phyloP scores from a whole-genome alignment of 495 filamentous ascomycete species.

The Podospora fimiseda region DNA sequence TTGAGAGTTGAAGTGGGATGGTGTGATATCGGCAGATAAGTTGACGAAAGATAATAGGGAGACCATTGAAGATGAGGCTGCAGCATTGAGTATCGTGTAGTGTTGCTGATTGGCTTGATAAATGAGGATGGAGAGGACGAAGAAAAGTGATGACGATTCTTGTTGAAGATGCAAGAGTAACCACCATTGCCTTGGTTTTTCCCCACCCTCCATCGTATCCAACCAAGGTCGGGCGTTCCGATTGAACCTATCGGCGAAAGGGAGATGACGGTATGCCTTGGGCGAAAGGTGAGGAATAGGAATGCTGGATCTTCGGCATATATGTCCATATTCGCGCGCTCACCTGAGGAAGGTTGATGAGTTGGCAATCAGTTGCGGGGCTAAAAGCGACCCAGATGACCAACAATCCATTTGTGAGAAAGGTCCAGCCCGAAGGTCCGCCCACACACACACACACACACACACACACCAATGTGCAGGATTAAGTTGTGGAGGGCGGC shows the following conservation, averaged over 20 bases:
- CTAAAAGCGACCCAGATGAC: conserved; percentile 19
- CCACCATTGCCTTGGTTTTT: no score
- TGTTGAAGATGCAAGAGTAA: no score
- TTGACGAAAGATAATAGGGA: background rate
- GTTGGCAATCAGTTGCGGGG: conserved; percentile 19
- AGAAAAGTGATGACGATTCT: no score
- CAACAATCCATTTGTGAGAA: conserved; percentile 12
- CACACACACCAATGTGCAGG: conserved; percentile 1
- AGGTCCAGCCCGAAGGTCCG: conserved; percentile 2
- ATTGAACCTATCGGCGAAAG: background rate
- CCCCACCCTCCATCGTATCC: no score
- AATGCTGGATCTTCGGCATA: conserved; percentile 3
- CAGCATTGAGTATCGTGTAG: background rate
- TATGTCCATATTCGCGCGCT: conserved; percentile 9
- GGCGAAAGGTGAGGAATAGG: background rate
- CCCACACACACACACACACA: no score
- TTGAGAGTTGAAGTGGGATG: background rate
- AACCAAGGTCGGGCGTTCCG: no score
- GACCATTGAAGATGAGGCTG: background rate
- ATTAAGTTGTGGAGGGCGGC: background rate
- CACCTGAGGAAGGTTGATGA: conserved; percentile 26
- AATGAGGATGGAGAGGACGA: background rate
- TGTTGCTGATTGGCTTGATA: background rate
- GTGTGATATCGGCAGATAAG: conserved; percentile 2
- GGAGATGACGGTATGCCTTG: background rate